phyloP scores from a whole-genome alignment of 2,329 filamentous ascomycete genomes.

The Aspergillus persii region DNA sequence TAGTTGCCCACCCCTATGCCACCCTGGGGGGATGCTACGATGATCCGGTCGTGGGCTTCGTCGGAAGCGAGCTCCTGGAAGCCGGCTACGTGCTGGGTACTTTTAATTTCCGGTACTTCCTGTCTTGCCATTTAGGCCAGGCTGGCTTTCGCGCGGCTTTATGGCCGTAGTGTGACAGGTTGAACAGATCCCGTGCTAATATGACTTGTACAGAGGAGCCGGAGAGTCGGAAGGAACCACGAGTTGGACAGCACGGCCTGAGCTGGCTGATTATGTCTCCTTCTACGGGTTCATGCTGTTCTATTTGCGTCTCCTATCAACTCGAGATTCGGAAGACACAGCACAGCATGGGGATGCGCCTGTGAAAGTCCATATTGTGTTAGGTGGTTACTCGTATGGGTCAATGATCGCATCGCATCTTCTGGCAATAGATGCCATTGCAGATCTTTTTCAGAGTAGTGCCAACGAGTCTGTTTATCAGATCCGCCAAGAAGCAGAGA shows the following conservation, averaged over 20 bases:
- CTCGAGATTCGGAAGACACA: not conserved
- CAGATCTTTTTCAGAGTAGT: constrained; percentile 58
- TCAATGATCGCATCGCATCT: constrained; percentile 75
- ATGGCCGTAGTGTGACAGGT: too few relatives aligned
- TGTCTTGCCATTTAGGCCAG: not conserved
- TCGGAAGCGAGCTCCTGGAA: constrained; percentile 64
- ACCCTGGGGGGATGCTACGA: constrained; percentile 82
- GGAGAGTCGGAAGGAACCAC: constrained; percentile 71
- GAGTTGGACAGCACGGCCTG: constrained; percentile 81
- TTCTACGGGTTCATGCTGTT: constrained; percentile 76
- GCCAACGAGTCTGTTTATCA: constrained; percentile 60
- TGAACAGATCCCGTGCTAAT: constrained; percentile 8
- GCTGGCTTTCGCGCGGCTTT: not conserved
- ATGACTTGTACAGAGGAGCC: constrained; percentile 62
- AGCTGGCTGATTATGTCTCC: constrained; percentile 78
- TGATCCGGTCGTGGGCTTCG: constrained; percentile 71
- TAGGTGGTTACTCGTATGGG: constrained; percentile 89
- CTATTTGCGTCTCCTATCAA: constrained; percentile 63
- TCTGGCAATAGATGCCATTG: constrained; percentile 57
- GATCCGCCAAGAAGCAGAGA: constrained; percentile 67
- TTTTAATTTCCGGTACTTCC: constrained; percentile 80
- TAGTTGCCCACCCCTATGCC: constrained; percentile 89
- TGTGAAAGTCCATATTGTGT: constrained; percentile 47
- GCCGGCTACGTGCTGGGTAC: constrained; percentile 75
- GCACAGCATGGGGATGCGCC: not conserved